Evolutionary conservation across 176 grass and related monocot genomes (phyloP).

Genomic region (Chrysopogon serrulatus): DNA sequence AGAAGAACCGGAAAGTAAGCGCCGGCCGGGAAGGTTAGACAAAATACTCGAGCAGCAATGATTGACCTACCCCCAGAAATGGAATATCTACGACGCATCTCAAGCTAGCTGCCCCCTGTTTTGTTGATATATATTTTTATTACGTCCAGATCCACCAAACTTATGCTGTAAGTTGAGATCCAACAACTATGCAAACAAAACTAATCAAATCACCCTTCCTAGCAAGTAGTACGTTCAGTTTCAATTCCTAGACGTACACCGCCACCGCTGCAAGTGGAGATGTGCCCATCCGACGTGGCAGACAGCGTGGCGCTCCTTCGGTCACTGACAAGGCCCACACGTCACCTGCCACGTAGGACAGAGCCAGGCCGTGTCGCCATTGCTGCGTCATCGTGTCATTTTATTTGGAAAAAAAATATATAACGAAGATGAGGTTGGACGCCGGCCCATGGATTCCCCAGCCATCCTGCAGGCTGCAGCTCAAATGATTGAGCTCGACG

Average conservation of each 20-base stretch:
- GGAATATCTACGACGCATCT: background rate
- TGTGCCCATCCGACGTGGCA: background rate
- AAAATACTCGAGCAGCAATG: slow-evolving; percentile 26
- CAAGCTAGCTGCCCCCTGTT: background rate
- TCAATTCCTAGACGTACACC: background rate
- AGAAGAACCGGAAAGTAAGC: slow-evolving; percentile 18
- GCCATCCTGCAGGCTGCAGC: background rate
- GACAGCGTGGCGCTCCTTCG: background rate
- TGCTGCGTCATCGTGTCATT: background rate
- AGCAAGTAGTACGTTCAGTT: background rate
- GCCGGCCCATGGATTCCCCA: slow-evolving; percentile 30
- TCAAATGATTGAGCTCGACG: slow-evolving; percentile 49
- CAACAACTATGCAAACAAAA: slow-evolving; percentile 16
- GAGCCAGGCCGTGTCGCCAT: background rate
- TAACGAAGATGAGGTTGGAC: background rate
- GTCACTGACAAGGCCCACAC: background rate
- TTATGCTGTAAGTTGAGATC: slow-evolving; percentile 43
- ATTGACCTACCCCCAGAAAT: slow-evolving; percentile 1
- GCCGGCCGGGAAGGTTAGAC: background rate
- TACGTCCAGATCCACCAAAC: slow-evolving; percentile 50
- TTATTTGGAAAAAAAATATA: background rate
- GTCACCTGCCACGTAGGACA: background rate
- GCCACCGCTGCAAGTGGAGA: background rate
- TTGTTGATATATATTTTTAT: slow-evolving; percentile 33
- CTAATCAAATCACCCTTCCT: slow-evolving; percentile 18